Evolutionary conservation across 1,284 basidiomycete species (phyloP).

Genomic region (Moesziomyces antarcticus): DNA sequence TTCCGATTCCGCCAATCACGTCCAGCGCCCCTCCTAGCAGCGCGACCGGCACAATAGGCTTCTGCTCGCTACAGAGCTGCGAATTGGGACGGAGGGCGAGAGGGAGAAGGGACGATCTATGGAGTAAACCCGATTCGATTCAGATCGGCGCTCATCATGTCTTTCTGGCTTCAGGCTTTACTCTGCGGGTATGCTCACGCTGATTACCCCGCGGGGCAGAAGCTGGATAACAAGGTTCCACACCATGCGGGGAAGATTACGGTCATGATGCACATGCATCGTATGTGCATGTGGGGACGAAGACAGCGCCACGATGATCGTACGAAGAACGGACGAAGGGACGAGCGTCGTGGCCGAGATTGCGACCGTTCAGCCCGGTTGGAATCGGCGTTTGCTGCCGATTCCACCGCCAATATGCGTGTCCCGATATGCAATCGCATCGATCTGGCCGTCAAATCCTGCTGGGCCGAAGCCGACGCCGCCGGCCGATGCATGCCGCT

Average conservation of each 20-base stretch:
- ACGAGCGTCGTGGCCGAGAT: constrained; percentile 6
- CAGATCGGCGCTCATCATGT: background rate
- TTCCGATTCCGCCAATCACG: background rate
- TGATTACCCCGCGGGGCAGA: too few relatives aligned
- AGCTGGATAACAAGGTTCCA: too few relatives aligned
- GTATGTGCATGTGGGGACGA: too few relatives aligned
- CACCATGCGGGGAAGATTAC: too few relatives aligned
- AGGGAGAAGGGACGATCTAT: background rate
- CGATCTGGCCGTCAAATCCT: constrained; percentile 28
- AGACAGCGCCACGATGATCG: background rate
- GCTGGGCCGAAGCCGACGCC: constrained; percentile 8
- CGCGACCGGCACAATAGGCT: constrained; percentile 11
- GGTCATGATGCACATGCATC: too few relatives aligned
- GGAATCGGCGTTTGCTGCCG: background rate
- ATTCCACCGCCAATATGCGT: background rate
- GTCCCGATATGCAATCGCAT: background rate
- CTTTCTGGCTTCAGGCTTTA: background rate
- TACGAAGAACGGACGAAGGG: background rate
- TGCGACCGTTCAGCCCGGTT: constrained; percentile 15
- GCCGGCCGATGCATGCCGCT: constrained; percentile 1
- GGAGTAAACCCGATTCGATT: background rate
- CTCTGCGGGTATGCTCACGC: background rate
- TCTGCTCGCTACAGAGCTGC: background rate
- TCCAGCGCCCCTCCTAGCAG: background rate
- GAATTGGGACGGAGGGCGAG: background rate